Evolutionary conservation across 164 flowering plant genomes (phyloP), one percentile per base, ranked within the genome.

Genomic region (Annona squamosa): DNA sequence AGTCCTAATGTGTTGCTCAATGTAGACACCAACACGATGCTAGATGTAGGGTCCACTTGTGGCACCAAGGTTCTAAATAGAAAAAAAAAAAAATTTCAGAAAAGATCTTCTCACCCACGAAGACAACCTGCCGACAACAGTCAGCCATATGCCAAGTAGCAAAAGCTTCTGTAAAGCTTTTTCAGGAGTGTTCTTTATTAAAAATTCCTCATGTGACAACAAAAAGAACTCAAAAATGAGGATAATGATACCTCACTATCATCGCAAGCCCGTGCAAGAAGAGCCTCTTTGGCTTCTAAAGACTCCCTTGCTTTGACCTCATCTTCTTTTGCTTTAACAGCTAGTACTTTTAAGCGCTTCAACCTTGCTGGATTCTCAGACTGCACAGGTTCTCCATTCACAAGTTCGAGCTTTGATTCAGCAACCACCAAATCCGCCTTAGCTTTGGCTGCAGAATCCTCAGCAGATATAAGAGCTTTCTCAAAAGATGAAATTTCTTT

Each of bases 221-320:
- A 26, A 26, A 26, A 26, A 26, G 37, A 26, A 26, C 37, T 26
- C 5, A 17, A 43, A 3, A 37, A 63, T 43, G 44, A 44, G n/a
- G 13, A 46, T 9, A 72, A 4, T 10, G 13, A 57, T 84, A 95
- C 99, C 97, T 91, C 97, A 81, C 82, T 93, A 79, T 96, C 99
- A 70, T 79, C 84, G 26, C 82, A 74, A 5, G 99, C 99, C 72
- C 97, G 88, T 72, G 87, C 79, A 76, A 93, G 86, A 75, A 96
- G 97, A 77, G 98, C 97, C 74, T 89, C 94, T 79, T 96, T 96
- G 59, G 97, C 95, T 77, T 91, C 94, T 70, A 93, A 84, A 67
- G 97, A 85, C 43, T 91, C 97, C 18, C 84, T 88, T 19, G 80
- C 71, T 56, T 98, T 87, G 64, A 82, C 75, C 74, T 83, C 91